phyloP scores from a whole-genome alignment of 495 filamentous ascomycete genomes.

The Hyaloscypha hepaticicola region DNA sequence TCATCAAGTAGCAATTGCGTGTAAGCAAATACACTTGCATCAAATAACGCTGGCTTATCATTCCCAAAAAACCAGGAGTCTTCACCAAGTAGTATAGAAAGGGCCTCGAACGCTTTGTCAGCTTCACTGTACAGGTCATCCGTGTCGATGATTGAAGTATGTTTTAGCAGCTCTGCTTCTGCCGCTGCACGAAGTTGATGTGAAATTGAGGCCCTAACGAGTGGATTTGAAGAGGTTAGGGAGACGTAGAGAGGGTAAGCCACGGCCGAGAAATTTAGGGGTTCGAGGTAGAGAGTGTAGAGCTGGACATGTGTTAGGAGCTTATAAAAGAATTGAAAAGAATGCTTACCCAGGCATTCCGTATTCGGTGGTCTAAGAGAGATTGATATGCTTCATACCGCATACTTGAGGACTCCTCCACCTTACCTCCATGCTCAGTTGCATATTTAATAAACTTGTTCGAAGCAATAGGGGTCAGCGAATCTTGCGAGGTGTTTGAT shows the following conservation, averaged over 20 bases:
- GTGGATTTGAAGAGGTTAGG: constrained; percentile 56
- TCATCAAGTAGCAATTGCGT: constrained; percentile 70
- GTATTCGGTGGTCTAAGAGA: constrained; percentile 76
- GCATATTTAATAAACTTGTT: constrained; percentile 70
- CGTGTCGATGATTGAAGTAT: constrained; percentile 57
- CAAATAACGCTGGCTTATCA: constrained; percentile 68
- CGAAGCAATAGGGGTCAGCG: constrained; percentile 55
- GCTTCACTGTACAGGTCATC: constrained; percentile 66
- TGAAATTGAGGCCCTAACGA: constrained; percentile 59
- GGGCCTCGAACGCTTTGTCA: constrained; percentile 68
- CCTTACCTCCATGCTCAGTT: constrained; percentile 46
- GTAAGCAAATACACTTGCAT: constrained; percentile 88
- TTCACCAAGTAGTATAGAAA: constrained; percentile 66
- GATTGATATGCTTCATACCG: constrained; percentile 78
- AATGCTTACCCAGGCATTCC: constrained; percentile 75
- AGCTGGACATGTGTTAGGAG: constrained; percentile 50
- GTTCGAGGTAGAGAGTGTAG: constrained; percentile 73
- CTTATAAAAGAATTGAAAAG: background rate
- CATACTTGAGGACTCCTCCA: constrained; percentile 53
- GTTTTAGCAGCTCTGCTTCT: constrained; percentile 66
- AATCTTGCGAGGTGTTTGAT: constrained; percentile 28
- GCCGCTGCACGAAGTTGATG: constrained; percentile 70
- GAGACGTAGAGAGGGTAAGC: constrained; percentile 68
- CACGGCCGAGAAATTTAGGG: constrained; percentile 60
- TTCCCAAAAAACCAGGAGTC: constrained; percentile 67